A percentile compares a stretch with the other conserved stretches of the same genome.
Evolutionary conservation across 768 basidiomycete genomes (phyloP).

Genomic region (Hysterangium stoloniferum): DNA sequence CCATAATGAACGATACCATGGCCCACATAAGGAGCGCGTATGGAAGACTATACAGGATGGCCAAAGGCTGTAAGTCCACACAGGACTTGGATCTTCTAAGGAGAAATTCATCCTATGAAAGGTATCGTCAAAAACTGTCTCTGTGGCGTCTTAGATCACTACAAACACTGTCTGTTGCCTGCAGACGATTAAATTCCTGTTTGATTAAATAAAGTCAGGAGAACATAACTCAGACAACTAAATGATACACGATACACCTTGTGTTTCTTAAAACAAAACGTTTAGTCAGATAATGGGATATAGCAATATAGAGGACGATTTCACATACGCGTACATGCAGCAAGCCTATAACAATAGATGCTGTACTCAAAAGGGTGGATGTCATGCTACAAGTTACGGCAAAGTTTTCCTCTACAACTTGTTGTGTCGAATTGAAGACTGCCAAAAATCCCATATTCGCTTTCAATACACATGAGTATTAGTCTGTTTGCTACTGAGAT

Average conservation of each 20-base stretch:
- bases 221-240: too few species aligned
- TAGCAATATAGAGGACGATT: not conserved
- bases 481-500: not conserved
- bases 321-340: constrained; percentile 4
- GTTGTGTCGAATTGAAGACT: not conserved
- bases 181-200: too few species aligned
- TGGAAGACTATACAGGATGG: constrained; percentile 3
- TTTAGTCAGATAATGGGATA: not conserved
- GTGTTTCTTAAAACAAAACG: too few species aligned
- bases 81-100: not conserved
- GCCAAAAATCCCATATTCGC: constrained; percentile 7
- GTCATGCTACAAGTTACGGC: constrained; percentile 2
- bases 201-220: too few species aligned
- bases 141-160: too few species aligned
- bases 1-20: not conserved
- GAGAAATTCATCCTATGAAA: not conserved
- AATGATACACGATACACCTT: not conserved
- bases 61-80: not conserved
- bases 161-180: too few species aligned
- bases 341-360: constrained; percentile 3
- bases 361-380: constrained; percentile 1
- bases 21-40: constrained; percentile 6
- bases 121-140: too few species aligned
- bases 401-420: not conserved
- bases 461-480: too few species aligned